Evolutionary conservation across 352 stramenopile species (phyloP).

Genomic region (Paralagenidium karlingii): DNA sequence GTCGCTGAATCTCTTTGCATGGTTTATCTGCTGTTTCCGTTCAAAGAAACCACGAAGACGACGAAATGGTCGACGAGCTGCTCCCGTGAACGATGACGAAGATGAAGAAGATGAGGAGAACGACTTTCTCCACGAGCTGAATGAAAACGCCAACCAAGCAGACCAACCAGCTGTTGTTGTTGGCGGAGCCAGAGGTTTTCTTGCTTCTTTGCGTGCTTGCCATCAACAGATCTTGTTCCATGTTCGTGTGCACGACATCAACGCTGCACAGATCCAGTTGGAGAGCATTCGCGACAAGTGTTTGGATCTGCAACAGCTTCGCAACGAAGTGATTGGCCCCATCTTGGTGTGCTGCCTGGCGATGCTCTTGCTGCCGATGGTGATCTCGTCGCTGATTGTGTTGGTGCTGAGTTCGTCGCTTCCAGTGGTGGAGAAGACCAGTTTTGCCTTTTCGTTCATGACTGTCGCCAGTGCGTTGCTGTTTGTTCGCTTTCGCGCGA

Average conservation of each 20-base stretch:
- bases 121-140: constrained; percentile 2
- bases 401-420: constrained; percentile 17
- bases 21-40: constrained; percentile 66
- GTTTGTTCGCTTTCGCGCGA: constrained; percentile 26
- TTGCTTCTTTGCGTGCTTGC: constrained; percentile 36
- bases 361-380: constrained; percentile 38
- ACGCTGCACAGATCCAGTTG: constrained; percentile 32
- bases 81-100: constrained; percentile 6
- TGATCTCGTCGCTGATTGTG: constrained; percentile 30
- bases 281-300: constrained; percentile 54
- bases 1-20: constrained; percentile 51
- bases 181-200: constrained; percentile 23
- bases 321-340: constrained; percentile 45
- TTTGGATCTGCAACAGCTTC: constrained; percentile 60
- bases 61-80: constrained; percentile 10
- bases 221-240: constrained; percentile 65
- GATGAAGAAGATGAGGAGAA: constrained; percentile 10
- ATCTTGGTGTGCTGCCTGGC: constrained; percentile 23
- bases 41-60: constrained; percentile 13
- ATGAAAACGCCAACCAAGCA: constrained; percentile 16
- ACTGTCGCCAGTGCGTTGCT: constrained; percentile 19
- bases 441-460: constrained; percentile 40
- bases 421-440: constrained; percentile 31
- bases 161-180: constrained; percentile 16
- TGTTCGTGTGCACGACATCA: constrained; percentile 56